Evolutionary conservation across 192 early-diverging fungal genomes (phyloP).

Genomic region (Umbelopsis ramanniana): DNA sequence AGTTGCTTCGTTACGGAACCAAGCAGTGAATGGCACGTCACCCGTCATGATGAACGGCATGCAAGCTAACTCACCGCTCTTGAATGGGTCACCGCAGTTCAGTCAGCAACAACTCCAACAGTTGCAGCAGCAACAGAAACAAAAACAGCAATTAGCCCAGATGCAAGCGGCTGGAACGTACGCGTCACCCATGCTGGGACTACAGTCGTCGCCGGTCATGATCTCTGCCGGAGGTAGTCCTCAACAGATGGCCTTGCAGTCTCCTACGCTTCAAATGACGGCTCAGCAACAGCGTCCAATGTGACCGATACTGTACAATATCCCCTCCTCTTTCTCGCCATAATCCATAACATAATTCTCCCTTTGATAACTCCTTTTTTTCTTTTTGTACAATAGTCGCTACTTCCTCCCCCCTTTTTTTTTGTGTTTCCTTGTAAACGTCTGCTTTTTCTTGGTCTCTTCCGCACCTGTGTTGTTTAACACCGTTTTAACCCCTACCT

Average conservation of each 20-base stretch:
- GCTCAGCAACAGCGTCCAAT: constrained; percentile 15
- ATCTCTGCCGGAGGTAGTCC: constrained; percentile 13
- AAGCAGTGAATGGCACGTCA: constrained; percentile 4
- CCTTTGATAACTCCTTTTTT: background rate
- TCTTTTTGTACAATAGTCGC: constrained; percentile 20
- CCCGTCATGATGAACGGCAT: constrained; percentile 12
- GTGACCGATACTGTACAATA: constrained; percentile 16
- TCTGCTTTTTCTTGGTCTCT: background rate
- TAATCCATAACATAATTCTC: constrained; percentile 17
- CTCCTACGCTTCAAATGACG: constrained; percentile 6
- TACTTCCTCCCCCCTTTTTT: background rate
- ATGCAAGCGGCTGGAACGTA: constrained; percentile 23
- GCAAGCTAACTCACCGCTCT: background rate
- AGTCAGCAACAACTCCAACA: constrained; percentile 16
- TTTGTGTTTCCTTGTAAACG: constrained; percentile 23
- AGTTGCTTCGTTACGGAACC: constrained; percentile 6
- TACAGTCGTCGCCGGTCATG: constrained; percentile 15
- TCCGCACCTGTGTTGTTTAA: background rate
- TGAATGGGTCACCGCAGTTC: constrained; percentile 10
- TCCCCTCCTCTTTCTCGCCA: background rate
- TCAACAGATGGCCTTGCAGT: constrained; percentile 17
- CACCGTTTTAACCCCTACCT: background rate
- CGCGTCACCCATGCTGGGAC: constrained; percentile 13
- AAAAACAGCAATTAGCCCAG: constrained; percentile 17
- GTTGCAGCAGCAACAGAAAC: constrained; percentile 14